phyloP scores from a whole-genome alignment of 768 basidiomycete genomes.

The Trametes gibbosa region DNA sequence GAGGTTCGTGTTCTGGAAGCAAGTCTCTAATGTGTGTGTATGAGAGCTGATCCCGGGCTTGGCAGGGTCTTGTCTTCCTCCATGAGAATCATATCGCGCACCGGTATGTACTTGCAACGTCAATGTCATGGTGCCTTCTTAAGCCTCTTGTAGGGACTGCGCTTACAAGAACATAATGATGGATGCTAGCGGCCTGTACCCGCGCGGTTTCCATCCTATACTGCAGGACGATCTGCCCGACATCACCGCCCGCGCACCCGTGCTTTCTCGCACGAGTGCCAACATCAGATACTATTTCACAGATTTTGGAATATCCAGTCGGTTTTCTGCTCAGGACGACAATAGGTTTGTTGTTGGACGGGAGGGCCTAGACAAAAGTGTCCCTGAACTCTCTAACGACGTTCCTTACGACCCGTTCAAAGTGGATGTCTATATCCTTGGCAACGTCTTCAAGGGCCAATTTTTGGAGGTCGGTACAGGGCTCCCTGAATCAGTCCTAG shows the following conservation, averaged over 20 bases:
- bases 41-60: not conserved
- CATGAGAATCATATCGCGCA: conserved; percentile 24
- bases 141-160: conserved; percentile 18
- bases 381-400: conserved; percentile 20
- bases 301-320: conserved; percentile 28
- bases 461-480: not conserved
- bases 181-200: conserved; percentile 23
- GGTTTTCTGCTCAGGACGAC: conserved; percentile 1
- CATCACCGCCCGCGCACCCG: not conserved
- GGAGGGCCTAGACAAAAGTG: conserved; percentile 18
- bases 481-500: too few species aligned
- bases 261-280: not conserved
- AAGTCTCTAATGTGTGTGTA: not conserved
- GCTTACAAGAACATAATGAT: conserved; percentile 24
- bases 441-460: conserved; percentile 12
- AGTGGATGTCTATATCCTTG: conserved; percentile 24
- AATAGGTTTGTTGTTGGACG: conserved; percentile 12
- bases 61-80: conserved; percentile 23
- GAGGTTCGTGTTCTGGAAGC: conserved; percentile 11
- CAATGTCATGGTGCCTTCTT: not conserved
- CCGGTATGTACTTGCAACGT: conserved; percentile 6
- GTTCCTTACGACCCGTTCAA: conserved; percentile 27
- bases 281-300: conserved; percentile 26
- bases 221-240: not conserved
- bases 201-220: conserved; percentile 23